These are phyloP conservation scores for Fusarium sp. DNA, from an alignment of 2,329 filamentous ascomycete genomes.

Conservation along the genomic window DNA sequence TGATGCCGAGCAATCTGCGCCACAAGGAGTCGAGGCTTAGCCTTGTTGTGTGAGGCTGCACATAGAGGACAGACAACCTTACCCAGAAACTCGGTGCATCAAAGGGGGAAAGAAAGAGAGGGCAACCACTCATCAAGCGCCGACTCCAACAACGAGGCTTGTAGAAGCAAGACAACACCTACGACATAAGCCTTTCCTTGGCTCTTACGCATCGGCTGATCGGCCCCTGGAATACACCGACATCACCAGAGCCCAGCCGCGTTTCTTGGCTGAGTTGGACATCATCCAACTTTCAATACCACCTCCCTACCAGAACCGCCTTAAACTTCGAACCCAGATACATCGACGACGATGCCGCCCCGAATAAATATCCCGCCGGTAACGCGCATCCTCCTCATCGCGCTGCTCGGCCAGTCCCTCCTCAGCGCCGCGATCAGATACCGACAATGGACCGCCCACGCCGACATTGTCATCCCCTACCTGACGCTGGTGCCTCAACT, in stretches of 20 bases:
- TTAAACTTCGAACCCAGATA: constrained; percentile 14
- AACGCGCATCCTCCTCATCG: constrained; percentile 83
- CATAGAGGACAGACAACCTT: constrained; percentile 41
- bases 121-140: constrained; percentile 18
- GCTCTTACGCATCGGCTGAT: neutral
- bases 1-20: constrained; percentile 17
- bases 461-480: constrained; percentile 82
- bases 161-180: constrained; percentile 6
- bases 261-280: neutral
- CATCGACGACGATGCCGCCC: constrained; percentile 72
- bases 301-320: constrained; percentile 20
- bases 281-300: constrained; percentile 3
- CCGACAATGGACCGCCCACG: constrained; percentile 73
- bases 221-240: neutral
- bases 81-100: constrained; percentile 22
- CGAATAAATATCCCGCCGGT: constrained; percentile 94
- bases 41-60: constrained; percentile 35
- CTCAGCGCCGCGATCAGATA: constrained; percentile 85
- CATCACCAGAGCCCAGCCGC: constrained; percentile 7
- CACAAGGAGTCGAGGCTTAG: constrained; percentile 29
- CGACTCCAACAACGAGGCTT: constrained; percentile 20
- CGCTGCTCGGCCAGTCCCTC: constrained; percentile 81
- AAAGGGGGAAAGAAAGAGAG: constrained; percentile 36
- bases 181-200: neutral
- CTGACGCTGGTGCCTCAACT: constrained; percentile 86